A percentile compares a stretch with the other conserved stretches of the same genome.
Conservation (phyloP, 2,329 filamentous ascomycete species). For the Xylaria sp. region DNA sequence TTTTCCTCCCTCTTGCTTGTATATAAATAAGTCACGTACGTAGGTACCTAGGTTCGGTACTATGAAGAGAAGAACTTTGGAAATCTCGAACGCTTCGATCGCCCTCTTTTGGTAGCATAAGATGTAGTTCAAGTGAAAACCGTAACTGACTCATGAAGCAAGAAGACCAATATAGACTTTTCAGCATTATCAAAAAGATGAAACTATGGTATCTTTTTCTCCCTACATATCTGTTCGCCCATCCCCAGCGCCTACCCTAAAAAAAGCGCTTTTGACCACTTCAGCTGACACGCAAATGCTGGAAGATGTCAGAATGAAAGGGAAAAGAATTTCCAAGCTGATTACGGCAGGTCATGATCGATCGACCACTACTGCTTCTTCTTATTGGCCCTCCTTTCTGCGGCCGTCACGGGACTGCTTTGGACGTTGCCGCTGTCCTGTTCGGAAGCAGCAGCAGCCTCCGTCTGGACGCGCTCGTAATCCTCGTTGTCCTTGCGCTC, state of each 20-base stretch:
- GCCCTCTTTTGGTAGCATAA: too few relatives aligned
- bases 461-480: constrained; percentile 62
- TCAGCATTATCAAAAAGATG: neutral
- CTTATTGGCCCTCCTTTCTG: constrained; percentile 41
- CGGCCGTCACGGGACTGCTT: constrained; percentile 23
- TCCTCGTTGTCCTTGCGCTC: constrained; percentile 91
- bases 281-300: neutral
- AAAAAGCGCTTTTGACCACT: neutral
- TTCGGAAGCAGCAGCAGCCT: constrained; percentile 33
- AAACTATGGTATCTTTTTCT: neutral
- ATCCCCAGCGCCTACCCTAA: neutral
- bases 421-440: constrained; percentile 22
- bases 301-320: neutral
- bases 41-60: too few relatives aligned
- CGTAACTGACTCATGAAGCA: too few relatives aligned
- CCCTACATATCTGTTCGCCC: neutral
- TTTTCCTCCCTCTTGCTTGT: too few relatives aligned
- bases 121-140: too few relatives aligned
- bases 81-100: too few relatives aligned
- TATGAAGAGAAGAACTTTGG: too few relatives aligned
- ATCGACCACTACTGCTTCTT: constrained; percentile 39
- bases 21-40: too few relatives aligned
- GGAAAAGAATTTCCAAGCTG: neutral
- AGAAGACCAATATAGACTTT: constrained; percentile 1
- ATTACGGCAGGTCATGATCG: neutral